A percentile compares a stretch with the other conserved stretches of the same genome.
Conservation (phyloP, 1,139 yeast species). For the Geotrichum carabidarum region DNA sequence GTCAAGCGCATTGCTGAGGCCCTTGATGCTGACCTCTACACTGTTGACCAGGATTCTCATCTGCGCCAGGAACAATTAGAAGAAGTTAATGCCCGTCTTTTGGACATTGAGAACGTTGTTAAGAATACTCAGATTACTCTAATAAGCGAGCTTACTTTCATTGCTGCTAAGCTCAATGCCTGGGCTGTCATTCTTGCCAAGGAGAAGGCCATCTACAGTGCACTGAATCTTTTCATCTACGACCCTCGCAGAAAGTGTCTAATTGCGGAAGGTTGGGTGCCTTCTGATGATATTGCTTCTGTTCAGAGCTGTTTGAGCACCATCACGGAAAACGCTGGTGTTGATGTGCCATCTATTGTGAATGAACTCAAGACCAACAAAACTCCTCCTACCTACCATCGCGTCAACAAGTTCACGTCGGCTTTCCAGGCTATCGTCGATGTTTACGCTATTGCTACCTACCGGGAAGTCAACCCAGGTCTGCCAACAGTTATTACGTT, state of each 20-base stretch:
- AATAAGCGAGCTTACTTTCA: constrained; percentile 67
- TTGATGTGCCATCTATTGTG: constrained; percentile 69
- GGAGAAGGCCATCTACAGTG: constrained; percentile 70
- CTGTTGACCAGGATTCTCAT: constrained; percentile 55
- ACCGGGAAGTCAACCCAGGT: constrained; percentile 95
- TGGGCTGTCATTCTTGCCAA: constrained; percentile 64
- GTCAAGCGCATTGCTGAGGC: constrained; percentile 76
- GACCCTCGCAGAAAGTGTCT: constrained; percentile 81
- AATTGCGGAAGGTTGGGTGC: constrained; percentile 98
- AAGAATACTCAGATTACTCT: constrained; percentile 68
- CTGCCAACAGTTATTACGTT: constrained; percentile 90
- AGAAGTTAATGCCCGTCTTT: constrained; percentile 54
- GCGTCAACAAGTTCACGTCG: constrained; percentile 82
- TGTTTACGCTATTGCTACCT: constrained; percentile 91
- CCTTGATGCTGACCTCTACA: constrained; percentile 72
- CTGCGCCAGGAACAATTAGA: constrained; percentile 54
- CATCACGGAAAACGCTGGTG: constrained; percentile 53
- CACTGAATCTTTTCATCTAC: constrained; percentile 76
- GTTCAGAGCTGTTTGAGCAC: constrained; percentile 50
- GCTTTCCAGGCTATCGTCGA: constrained; percentile 93
- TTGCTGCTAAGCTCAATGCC: constrained; percentile 68
- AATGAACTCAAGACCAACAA: constrained; percentile 74
- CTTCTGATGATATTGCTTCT: constrained; percentile 50
- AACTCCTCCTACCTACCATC: constrained; percentile 91
- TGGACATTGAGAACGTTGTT: constrained; percentile 64